Conservation (phyloP, 2,329 filamentous ascomycete species). For the Oidium heveae region DNA sequence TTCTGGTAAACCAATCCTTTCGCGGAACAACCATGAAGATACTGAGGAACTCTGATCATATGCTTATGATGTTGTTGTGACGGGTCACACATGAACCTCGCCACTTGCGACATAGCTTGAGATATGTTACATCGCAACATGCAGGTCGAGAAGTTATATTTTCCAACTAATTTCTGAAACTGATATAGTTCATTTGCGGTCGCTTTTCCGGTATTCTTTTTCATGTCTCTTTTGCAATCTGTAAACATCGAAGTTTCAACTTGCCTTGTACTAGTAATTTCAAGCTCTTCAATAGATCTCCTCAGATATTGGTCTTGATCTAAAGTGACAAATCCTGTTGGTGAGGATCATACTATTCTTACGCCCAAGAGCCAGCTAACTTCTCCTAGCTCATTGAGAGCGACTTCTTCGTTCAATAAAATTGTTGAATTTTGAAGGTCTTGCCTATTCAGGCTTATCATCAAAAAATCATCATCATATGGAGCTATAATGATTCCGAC, state of each 20-base stretch:
- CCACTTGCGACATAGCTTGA: background rate
- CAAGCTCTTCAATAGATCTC: background rate
- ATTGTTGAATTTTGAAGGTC: background rate
- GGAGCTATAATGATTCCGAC: too few relatives aligned
- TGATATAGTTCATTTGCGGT: background rate
- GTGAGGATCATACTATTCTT: background rate
- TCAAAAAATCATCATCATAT: background rate
- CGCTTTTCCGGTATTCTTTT: background rate
- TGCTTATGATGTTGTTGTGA: too few relatives aligned
- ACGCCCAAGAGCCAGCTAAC: background rate
- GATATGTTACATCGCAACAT: background rate
- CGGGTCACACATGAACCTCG: too few relatives aligned
- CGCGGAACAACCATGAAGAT: background rate
- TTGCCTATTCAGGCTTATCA: background rate
- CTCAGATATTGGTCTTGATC: background rate
- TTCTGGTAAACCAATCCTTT: background rate
- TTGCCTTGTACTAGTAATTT: background rate
- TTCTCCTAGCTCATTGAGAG: background rate
- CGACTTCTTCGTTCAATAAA: background rate
- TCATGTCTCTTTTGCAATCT: background rate
- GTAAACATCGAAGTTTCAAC: background rate
- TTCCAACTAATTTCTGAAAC: background rate
- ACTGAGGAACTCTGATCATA: background rate
- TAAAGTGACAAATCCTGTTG: background rate
- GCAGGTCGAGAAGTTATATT: background rate